These are phyloP conservation scores for Nothopassalora personata DNA, from an alignment of 2,329 filamentous ascomycete species.

Conservation along the genomic window DNA sequence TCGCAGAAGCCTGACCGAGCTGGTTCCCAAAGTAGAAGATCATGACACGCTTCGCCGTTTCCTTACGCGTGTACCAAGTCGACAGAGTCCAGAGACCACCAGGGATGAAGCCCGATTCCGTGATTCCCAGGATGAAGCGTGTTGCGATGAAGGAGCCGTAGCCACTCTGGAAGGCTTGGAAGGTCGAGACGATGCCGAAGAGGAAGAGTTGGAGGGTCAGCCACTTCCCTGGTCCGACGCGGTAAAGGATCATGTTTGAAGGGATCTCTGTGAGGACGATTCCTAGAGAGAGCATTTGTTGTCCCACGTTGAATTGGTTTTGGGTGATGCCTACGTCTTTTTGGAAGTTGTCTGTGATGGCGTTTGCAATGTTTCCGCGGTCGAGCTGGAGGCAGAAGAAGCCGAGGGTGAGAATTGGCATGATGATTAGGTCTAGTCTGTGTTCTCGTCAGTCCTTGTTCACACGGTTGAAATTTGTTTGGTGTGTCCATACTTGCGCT, in stretches of 20 bases:
- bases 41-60: slow-evolving; percentile 44
- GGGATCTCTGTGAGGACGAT: slow-evolving; percentile 33
- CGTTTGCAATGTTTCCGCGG: slow-evolving; percentile 31
- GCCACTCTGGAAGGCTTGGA: slow-evolving; percentile 39
- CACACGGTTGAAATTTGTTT: neutral
- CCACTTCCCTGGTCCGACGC: slow-evolving; percentile 37
- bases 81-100: slow-evolving; percentile 47
- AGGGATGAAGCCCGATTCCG: slow-evolving; percentile 44
- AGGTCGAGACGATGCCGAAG: slow-evolving; percentile 37
- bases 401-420: slow-evolving; percentile 31
- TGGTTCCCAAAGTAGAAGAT: slow-evolving; percentile 45
- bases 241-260: slow-evolving; percentile 31
- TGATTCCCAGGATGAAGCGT: slow-evolving; percentile 35
- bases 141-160: slow-evolving; percentile 37
- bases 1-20: slow-evolving; percentile 37
- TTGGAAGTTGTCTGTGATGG: slow-evolving; percentile 30
- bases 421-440: slow-evolving; percentile 30
- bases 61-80: slow-evolving; percentile 44
- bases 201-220: slow-evolving; percentile 36
- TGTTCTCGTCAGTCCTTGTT: neutral
- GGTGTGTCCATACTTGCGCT: slow-evolving; percentile 24
- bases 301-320: slow-evolving; percentile 32
- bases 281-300: slow-evolving; percentile 32
- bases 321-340: slow-evolving; percentile 30
- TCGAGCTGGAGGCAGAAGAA: slow-evolving; percentile 34